Conservation (phyloP, 768 basidiomycete genomes). For the Lyophyllum decastes region DNA sequence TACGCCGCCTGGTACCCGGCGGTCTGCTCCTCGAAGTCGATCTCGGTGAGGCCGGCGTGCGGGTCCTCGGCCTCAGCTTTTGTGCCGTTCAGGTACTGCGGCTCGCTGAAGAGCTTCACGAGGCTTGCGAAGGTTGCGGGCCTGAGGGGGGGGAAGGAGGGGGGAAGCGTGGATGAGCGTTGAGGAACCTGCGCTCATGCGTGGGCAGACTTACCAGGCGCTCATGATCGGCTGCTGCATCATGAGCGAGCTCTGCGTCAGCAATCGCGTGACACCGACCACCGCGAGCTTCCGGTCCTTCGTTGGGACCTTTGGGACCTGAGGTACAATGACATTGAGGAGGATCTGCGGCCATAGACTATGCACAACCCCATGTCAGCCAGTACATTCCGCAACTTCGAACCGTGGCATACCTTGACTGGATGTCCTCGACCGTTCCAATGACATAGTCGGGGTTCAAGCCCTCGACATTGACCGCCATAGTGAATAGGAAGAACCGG, state of each 20-base stretch:
- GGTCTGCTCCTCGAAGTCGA: slow-evolving; percentile 89
- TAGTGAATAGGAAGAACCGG: slow-evolving; percentile 72
- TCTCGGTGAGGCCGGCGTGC: slow-evolving; percentile 62
- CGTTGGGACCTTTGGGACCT: slow-evolving; percentile 75
- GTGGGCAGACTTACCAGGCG: slow-evolving; percentile 54
- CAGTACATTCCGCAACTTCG: no score
- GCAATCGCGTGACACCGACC: slow-evolving; percentile 76
- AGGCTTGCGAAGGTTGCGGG: slow-evolving; percentile 67
- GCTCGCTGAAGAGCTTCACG: slow-evolving; percentile 75
- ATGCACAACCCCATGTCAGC: no score
- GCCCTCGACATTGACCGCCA: slow-evolving; percentile 74
- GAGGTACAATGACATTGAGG: slow-evolving; percentile 74
- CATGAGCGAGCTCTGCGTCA: slow-evolving; percentile 77
- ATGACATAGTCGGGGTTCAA: slow-evolving; percentile 81
- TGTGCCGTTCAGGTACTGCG: slow-evolving; percentile 60
- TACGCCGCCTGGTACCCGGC: slow-evolving; percentile 95
- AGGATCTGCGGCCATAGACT: slow-evolving; percentile 80
- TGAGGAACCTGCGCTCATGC: neutral
- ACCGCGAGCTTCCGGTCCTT: slow-evolving; percentile 86
- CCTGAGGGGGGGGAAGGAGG: slow-evolving; percentile 42
- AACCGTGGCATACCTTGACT: slow-evolving; percentile 81
- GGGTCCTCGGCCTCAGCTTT: slow-evolving; percentile 45
- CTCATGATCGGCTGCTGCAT: slow-evolving; percentile 60
- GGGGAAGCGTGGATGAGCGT: neutral
- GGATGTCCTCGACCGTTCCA: slow-evolving; percentile 78